Base-by-base conservation (phyloP, 1,284 basidiomycete species). In the Butyriboletus appendiculatus region DNA sequence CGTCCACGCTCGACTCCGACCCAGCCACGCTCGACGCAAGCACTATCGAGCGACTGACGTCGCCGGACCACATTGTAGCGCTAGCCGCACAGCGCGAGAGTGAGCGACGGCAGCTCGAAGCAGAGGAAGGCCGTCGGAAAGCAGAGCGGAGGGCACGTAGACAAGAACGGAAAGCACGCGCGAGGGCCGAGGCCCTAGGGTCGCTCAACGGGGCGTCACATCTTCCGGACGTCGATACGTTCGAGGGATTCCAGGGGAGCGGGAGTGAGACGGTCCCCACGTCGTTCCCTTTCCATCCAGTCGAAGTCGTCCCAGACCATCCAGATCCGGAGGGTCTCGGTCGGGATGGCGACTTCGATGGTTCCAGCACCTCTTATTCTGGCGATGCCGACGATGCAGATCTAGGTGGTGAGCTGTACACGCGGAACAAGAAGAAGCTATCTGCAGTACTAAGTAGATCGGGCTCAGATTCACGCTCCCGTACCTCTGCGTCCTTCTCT, bases 1-100 rank as follows among this genome's bases (percentile, higher is more conserved):
- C 80, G 0, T 77, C 78, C 1, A 84, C 82, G 4, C 77, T 87
- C 44, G 86, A 88, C 69, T 81, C 82, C 2, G 86, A 88, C 55
- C 86, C 86, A 5, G 77, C 85, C 10, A 80, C 81, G 1, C 71
- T 88, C 12, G 84, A 86, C 52, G 66, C 78, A 4, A 74, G 77
- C 9, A 72, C 75, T 15, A 85, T 88, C 51, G 77, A 75, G 43
- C 73, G 75, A 42, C 63, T 84, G 22, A 73, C 80, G 8, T 69
- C 67, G 10, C 68, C 67, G 0, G 69, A 68, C 24, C 69, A 70
- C 33, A 37, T 22, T 1, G 69, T 74, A 6, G 65, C 50, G 2
- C 53, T 64, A 0, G 74, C 66, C 28, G 72, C 65, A 52, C 69
- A 70, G 50, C 70, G 63, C 24, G 71, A 69, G 52, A 71, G 61